phyloP scores from a whole-genome alignment of 768 basidiomycete genomes.

The Boletus speciosus region DNA sequence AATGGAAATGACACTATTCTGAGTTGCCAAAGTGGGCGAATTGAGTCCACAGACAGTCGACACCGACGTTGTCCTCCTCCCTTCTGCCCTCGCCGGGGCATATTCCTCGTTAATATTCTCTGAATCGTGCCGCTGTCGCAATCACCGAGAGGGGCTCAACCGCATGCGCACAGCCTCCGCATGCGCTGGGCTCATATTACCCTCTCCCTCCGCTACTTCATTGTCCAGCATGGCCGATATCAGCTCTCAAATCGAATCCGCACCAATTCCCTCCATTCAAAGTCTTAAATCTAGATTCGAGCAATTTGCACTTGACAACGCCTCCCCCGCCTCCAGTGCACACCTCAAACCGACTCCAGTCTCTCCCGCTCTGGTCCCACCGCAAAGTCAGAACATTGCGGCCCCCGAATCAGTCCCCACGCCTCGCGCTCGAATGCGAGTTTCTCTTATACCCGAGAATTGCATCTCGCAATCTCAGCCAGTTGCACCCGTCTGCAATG shows the following conservation, averaged over 20 bases:
- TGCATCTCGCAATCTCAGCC: slow-evolving; percentile 14
- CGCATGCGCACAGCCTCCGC: background rate
- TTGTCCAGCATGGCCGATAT: slow-evolving; percentile 14
- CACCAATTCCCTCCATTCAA: slow-evolving; percentile 59
- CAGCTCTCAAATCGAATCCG: slow-evolving; percentile 44
- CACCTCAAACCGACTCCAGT: background rate
- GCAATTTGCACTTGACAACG: slow-evolving; percentile 49
- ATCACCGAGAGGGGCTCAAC: background rate
- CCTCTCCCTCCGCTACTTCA: background rate
- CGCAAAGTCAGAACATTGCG: slow-evolving; percentile 14
- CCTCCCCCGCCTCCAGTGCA: slow-evolving; percentile 6
- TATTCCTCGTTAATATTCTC: background rate
- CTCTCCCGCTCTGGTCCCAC: slow-evolving; percentile 1
- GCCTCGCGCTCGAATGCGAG: slow-evolving; percentile 43
- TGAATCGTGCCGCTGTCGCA: background rate
- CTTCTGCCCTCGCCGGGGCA: background rate
- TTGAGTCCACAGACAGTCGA: background rate
- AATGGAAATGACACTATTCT: slow-evolving; percentile 10
- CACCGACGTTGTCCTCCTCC: slow-evolving; percentile 4
- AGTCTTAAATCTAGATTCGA: slow-evolving; percentile 71
- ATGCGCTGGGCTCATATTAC: background rate
- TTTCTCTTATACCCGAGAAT: slow-evolving; percentile 25
- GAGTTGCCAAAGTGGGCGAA: slow-evolving; percentile 13
- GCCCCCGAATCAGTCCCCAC: slow-evolving; percentile 30
- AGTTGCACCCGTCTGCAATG: slow-evolving; percentile 26